phyloP scores from a whole-genome alignment of 768 basidiomycete genomes.

The Calocybe indica region DNA sequence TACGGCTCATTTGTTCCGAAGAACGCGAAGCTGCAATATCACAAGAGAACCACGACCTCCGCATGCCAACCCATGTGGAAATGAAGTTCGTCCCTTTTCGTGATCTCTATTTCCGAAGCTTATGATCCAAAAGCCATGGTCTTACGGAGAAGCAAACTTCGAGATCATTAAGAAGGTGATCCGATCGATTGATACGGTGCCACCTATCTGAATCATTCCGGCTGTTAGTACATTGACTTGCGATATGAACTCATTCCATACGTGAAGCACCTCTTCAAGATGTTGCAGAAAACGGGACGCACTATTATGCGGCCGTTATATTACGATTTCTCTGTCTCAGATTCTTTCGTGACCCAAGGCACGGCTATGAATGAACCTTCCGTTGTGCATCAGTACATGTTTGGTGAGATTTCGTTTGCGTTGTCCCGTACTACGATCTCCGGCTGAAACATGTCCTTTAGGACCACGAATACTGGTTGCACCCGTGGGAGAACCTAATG shows the following conservation, averaged over 20 bases:
- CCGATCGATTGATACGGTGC: too few species aligned
- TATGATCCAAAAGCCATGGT: conserved; percentile 23
- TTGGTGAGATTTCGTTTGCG: conserved; percentile 15
- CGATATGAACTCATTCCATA: conserved; percentile 31
- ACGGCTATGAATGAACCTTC: conserved; percentile 21
- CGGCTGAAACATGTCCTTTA: conserved; percentile 1
- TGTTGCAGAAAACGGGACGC: conserved; percentile 22
- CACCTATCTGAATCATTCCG: neutral
- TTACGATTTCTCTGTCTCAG: conserved; percentile 25
- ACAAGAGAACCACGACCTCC: conserved; percentile 9
- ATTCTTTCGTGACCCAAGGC: conserved; percentile 18
- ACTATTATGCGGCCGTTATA: conserved; percentile 28
- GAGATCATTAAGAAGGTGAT: conserved; percentile 25
- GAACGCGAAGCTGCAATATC: conserved; percentile 21
- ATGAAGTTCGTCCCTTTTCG: conserved; percentile 16
- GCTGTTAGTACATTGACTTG: conserved; percentile 23
- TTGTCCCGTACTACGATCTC: neutral
- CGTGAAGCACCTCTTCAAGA: conserved; percentile 22
- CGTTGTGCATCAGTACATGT: conserved; percentile 27
- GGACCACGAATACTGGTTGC: conserved; percentile 25
- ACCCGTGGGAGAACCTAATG: conserved; percentile 23
- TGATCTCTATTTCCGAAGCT: neutral
- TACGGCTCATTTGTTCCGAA: conserved; percentile 5
- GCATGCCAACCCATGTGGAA: conserved; percentile 27
- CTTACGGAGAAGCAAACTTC: conserved; percentile 28